A percentile compares a stretch with the other conserved stretches of the same genome.
Evolutionary conservation across 371 early-diverging fungal genomes (phyloP).

Genomic region (Catenaria anguillulae): DNA sequence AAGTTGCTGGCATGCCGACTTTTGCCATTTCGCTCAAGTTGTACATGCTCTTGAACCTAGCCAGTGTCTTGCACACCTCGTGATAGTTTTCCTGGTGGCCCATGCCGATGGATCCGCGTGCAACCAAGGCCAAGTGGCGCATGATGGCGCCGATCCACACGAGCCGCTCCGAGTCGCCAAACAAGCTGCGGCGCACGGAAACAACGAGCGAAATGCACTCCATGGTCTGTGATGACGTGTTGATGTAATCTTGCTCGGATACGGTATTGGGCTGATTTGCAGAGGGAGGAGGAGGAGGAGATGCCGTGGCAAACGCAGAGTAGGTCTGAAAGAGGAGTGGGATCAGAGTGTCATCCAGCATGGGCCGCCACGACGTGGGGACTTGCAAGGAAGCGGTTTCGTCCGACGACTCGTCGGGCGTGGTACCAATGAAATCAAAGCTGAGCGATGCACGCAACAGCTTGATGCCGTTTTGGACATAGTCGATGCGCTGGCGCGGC

Average conservation of each 20-base stretch:
- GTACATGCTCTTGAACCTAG: conserved; percentile 63
- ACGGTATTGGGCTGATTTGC: no score
- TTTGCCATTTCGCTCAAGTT: conserved; percentile 49
- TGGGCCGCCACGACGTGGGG: background rate
- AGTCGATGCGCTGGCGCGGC: background rate
- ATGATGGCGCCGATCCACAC: conserved; percentile 52
- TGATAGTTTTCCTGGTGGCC: conserved; percentile 63
- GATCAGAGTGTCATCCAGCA: background rate
- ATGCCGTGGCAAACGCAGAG: conserved; percentile 26
- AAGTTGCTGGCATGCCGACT: no score
- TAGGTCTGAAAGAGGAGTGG: conserved; percentile 50
- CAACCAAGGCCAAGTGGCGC: conserved; percentile 51
- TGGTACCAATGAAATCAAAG: conserved; percentile 77
- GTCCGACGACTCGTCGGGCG: conserved; percentile 69
- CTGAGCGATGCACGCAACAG: conserved; percentile 53
- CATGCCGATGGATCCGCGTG: conserved; percentile 40
- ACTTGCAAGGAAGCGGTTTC: conserved; percentile 42
- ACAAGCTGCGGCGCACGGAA: conserved; percentile 68
- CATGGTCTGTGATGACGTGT: conserved; percentile 26
- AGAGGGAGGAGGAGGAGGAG: background rate
- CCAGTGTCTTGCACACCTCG: conserved; percentile 67
- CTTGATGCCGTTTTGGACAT: conserved; percentile 15
- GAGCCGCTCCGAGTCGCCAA: conserved; percentile 49
- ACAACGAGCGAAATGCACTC: conserved; percentile 66
- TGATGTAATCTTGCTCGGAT: background rate